Evolutionary conservation across 1,139 yeast genomes (phyloP).

Genomic region (Suhomyces coccinellae): DNA sequence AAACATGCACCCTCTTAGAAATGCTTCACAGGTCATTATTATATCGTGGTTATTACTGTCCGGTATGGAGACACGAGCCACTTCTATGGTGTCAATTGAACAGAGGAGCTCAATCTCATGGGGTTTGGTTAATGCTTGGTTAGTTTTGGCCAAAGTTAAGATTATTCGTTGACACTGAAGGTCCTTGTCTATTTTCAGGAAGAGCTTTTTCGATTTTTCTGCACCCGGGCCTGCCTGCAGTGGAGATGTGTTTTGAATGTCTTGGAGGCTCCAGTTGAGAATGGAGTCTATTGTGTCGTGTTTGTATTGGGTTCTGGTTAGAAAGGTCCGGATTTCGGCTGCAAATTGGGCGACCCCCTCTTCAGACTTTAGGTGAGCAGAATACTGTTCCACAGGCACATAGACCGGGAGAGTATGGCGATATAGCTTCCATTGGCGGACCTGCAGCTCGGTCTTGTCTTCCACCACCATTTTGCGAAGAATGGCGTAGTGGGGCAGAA

Average conservation of each 20-base stretch:
- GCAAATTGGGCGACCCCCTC: slow-evolving; percentile 18
- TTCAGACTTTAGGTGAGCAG: slow-evolving; percentile 1
- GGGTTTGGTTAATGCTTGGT: background rate
- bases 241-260: slow-evolving; percentile 4
- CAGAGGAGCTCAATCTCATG: slow-evolving; percentile 24
- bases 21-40: slow-evolving; percentile 15
- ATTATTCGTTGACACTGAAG: slow-evolving; percentile 26
- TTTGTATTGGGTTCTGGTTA: slow-evolving; percentile 30
- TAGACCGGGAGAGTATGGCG: slow-evolving; percentile 41
- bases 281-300: slow-evolving; percentile 31
- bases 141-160: slow-evolving; percentile 9
- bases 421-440: slow-evolving; percentile 31
- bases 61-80: slow-evolving; percentile 11
- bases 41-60: slow-evolving; percentile 1
- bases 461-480: slow-evolving; percentile 21
- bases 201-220: slow-evolving; percentile 4
- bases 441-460: slow-evolving; percentile 14
- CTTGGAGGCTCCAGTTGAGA: slow-evolving; percentile 12
- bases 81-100: slow-evolving; percentile 19
- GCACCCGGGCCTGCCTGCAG: slow-evolving; percentile 2
- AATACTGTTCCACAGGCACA: slow-evolving; percentile 23
- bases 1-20: slow-evolving; percentile 20
- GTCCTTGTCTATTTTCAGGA: slow-evolving; percentile 24
- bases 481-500: slow-evolving; percentile 42
- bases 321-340: slow-evolving; percentile 18